Percentiles rank a stretch among this genome's conserved stretches.
phyloP scores from a whole-genome alignment of 495 filamentous ascomycete species.

The Penicillium odoratum region DNA sequence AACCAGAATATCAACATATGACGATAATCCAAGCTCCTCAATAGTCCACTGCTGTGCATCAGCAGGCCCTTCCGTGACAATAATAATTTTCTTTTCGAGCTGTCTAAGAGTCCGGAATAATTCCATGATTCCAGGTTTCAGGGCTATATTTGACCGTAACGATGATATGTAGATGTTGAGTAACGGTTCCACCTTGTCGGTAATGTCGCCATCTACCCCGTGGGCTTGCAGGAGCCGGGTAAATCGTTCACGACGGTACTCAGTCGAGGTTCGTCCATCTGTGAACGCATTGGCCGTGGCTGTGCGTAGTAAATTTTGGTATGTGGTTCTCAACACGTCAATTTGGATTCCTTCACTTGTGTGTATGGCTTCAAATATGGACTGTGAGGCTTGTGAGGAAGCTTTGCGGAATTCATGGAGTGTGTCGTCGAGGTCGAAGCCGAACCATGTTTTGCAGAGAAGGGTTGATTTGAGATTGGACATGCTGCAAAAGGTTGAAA shows the following conservation, averaged over 20 bases:
- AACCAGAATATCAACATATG: slow-evolving; percentile 35
- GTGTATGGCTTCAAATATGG: slow-evolving; percentile 25
- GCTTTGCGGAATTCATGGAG: slow-evolving; percentile 43
- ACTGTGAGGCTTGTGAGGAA: slow-evolving; percentile 26
- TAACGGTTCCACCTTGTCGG: slow-evolving; percentile 10
- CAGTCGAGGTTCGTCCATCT: slow-evolving; percentile 35
- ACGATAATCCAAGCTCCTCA: slow-evolving; percentile 26
- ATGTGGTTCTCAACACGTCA: slow-evolving; percentile 21
- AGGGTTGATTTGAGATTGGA: neutral
- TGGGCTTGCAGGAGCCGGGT: slow-evolving; percentile 25
- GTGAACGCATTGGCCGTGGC: slow-evolving; percentile 37
- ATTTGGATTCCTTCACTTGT: slow-evolving; percentile 4
- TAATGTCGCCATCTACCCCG: neutral
- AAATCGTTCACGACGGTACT: slow-evolving; percentile 42
- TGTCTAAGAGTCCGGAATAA: slow-evolving; percentile 24
- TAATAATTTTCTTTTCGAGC: slow-evolving; percentile 31
- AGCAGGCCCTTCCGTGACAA: slow-evolving; percentile 40
- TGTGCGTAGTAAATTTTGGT: slow-evolving; percentile 27
- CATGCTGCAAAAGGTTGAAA: too few species aligned
- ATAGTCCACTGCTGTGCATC: slow-evolving; percentile 45
- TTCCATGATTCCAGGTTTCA: slow-evolving; percentile 27
- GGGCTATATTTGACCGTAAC: slow-evolving; percentile 20
- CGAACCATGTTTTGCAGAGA: slow-evolving; percentile 33
- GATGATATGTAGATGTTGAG: slow-evolving; percentile 26
- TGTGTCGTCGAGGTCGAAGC: slow-evolving; percentile 45